These are phyloP conservation scores for Astrephomene gubernaculifera DNA, from an alignment of 139 green algal genomes.

Conservation along the genomic window DNA sequence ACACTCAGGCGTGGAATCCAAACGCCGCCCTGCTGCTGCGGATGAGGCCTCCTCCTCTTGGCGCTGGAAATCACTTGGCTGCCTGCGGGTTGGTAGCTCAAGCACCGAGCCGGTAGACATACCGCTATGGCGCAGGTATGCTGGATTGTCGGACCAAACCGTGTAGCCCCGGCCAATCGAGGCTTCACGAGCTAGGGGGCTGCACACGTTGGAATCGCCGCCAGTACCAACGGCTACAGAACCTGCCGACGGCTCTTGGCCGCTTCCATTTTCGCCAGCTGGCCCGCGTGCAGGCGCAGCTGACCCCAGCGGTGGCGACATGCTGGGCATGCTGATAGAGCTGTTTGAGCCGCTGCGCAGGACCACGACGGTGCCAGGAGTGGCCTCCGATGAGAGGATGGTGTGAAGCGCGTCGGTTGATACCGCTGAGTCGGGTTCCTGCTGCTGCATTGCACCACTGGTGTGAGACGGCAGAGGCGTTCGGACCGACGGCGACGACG, in stretches of 20 bases:
- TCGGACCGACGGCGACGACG: not conserved
- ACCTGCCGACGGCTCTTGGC: too few relatives aligned
- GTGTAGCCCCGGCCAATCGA: too few relatives aligned
- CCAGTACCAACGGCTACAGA: too few relatives aligned
- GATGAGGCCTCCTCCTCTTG: not conserved
- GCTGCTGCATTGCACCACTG: not conserved
- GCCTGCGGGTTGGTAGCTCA: not conserved
- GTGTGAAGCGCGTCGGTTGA: too few relatives aligned
- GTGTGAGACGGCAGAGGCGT: too few relatives aligned
- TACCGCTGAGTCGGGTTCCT: too few relatives aligned
- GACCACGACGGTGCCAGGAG: not conserved
- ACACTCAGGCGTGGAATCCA: not conserved
- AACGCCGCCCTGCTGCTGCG: not conserved
- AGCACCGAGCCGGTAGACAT: not conserved
- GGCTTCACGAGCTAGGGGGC: too few relatives aligned
- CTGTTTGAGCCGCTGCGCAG: not conserved
- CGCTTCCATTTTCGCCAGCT: too few relatives aligned
- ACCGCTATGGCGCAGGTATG: constrained; percentile 13
- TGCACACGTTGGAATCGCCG: too few relatives aligned
- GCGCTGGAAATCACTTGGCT: not conserved
- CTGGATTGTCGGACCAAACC: constrained; percentile 19
- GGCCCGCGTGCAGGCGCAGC: too few relatives aligned
- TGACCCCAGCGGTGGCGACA: not conserved
- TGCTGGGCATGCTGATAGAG: not conserved
- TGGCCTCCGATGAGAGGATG: not conserved